Evolutionary conservation across 257 asterid species (phyloP), one percentile per base, ranked within the genome.

Genomic region (Solanum neorickii): DNA sequence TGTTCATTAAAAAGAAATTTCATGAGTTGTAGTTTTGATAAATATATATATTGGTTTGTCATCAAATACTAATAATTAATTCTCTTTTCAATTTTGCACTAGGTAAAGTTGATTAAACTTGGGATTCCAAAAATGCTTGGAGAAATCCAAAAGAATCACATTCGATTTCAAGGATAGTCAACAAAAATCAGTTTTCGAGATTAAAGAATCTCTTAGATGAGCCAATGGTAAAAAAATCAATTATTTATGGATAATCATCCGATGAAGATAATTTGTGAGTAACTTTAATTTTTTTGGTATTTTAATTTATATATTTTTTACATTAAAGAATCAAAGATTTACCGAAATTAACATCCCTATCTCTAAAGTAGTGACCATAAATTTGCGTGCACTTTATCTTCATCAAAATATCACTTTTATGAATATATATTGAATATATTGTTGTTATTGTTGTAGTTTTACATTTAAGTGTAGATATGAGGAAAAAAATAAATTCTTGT

Each of bases 261-360:
- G 94, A 95, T 72, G 95, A 93, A 91, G 91, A 94, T 15, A 90
- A 90, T 70, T 85, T 95, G 98, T 95, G 88, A 92, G 96, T 84
- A 82, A 47, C 59, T 74, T 59, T 52, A 52, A 52, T 52, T 52
- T 52, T 77, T 13, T 39, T 0, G 3, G 11, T 33, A 59, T 60
- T 74, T 74, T 74, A 6, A 74, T 37, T 74, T 68, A 14, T 29
- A 29, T 23, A 59, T 27, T 3, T 21, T 56, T 56, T 56, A 56
- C 65, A 1, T 0, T 52, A 3, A 52, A 52, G 4, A 56, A 18
- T 18, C 2, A 0, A 56, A n/a, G 65, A 1, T 56, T 7, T 18
- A 56, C 20, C 2, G 11, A 5, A 20, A 56, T 18, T 7, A 20
- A 7, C 2, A 56, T 56, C 12, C 8, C 25, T 56, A 56, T 56